phyloP scores from a whole-genome alignment of 352 stramenopile genomes.

The Pythium aphanidermatum region DNA sequence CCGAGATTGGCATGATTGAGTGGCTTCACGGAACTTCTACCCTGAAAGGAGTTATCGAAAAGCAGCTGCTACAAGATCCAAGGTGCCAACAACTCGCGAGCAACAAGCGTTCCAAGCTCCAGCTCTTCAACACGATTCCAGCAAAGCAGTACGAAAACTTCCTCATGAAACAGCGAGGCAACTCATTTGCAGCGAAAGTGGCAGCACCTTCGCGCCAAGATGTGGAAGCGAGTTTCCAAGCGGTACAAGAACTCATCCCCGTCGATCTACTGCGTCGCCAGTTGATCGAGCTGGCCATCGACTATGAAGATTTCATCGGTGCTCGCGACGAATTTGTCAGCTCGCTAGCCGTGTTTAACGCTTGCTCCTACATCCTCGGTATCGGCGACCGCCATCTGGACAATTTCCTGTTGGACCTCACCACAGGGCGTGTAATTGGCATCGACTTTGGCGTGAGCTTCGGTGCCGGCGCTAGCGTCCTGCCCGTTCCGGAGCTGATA shows the following conservation, averaged over 20 bases:
- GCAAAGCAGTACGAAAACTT: constrained; percentile 72
- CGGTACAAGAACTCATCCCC: constrained; percentile 63
- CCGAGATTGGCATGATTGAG: constrained; percentile 80
- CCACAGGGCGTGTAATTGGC: constrained; percentile 69
- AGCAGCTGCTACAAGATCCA: constrained; percentile 57
- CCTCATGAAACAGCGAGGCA: constrained; percentile 60
- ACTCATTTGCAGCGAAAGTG: constrained; percentile 67
- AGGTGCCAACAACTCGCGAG: constrained; percentile 46
- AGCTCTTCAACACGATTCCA: constrained; percentile 71
- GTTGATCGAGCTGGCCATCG: constrained; percentile 57
- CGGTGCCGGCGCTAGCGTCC: constrained; percentile 68
- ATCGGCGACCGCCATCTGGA: constrained; percentile 91
- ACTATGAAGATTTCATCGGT: constrained; percentile 78
- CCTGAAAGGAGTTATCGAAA: constrained; percentile 73
- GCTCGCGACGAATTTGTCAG: constrained; percentile 80
- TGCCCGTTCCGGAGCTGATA: constrained; percentile 87
- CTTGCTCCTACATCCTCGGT: constrained; percentile 84
- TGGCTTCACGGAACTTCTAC: constrained; percentile 75
- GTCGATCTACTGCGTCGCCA: constrained; percentile 70
- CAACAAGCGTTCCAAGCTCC: constrained; percentile 65
- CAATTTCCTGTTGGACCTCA: constrained; percentile 86
- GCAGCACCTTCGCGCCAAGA: constrained; percentile 39
- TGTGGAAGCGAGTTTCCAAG: constrained; percentile 42
- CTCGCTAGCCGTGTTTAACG: constrained; percentile 80
- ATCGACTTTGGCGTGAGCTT: constrained; percentile 93